phyloP scores from a whole-genome alignment of 805 yeast species.

The Yarrowia hollandica region DNA sequence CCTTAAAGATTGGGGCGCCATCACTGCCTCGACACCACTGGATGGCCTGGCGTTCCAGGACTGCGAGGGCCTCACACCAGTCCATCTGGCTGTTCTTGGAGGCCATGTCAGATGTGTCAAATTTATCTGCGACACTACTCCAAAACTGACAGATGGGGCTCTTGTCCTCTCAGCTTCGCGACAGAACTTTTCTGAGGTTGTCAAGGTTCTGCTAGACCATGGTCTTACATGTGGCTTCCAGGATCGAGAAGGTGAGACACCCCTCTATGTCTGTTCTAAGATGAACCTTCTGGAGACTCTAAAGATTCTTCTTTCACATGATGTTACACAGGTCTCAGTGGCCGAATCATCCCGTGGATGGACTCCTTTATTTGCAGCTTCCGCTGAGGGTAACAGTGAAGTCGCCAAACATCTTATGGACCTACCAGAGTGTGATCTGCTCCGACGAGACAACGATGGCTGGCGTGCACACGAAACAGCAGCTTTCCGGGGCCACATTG shows the following conservation, averaged over 20 bases:
- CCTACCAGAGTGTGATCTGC: constrained; percentile 51
- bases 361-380: constrained; percentile 91
- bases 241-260: constrained; percentile 71
- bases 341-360: constrained; percentile 82
- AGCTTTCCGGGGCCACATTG: constrained; percentile 80
- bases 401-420: constrained; percentile 57
- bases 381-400: constrained; percentile 72
- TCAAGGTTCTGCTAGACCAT: constrained; percentile 51
- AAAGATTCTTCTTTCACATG: constrained; percentile 53
- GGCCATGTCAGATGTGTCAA: constrained; percentile 75
- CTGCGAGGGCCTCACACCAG: constrained; percentile 74
- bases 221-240: constrained; percentile 65
- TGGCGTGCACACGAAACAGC: constrained; percentile 99
- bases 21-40: constrained; percentile 32
- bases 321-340: constrained; percentile 71
- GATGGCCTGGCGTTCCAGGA: constrained; percentile 44
- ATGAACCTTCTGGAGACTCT: constrained; percentile 57
- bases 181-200: constrained; percentile 46
- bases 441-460: constrained; percentile 74
- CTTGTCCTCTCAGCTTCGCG: background rate
- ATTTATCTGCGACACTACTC: constrained; percentile 50
- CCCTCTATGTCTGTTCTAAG: constrained; percentile 78
- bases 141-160: constrained; percentile 35
- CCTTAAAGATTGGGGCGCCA: constrained; percentile 55
- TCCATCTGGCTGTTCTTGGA: constrained; percentile 80